A percentile compares a stretch with the other conserved stretches of the same genome.
Evolutionary conservation across 176 grass and related monocot species (phyloP).

Genomic region (Neostapfia colusana): DNA sequence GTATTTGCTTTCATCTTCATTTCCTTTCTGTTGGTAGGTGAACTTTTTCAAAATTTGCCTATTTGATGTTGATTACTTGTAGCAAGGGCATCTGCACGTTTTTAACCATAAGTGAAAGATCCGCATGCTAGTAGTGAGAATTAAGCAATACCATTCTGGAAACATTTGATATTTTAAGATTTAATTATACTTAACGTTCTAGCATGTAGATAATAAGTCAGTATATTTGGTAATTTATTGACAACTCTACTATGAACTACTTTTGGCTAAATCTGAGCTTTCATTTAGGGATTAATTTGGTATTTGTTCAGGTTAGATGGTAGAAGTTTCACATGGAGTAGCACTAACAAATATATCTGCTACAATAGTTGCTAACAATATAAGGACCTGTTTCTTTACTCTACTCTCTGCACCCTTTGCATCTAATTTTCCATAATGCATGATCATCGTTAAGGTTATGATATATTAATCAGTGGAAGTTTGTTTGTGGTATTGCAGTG

Average conservation of each 20-base stretch:
- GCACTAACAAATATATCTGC: neutral
- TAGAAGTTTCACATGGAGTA: slow-evolving; percentile 3
- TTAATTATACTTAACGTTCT: slow-evolving; percentile 12
- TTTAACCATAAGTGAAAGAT: neutral
- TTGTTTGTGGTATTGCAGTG: slow-evolving; percentile 60
- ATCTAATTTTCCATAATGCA: slow-evolving; percentile 14
- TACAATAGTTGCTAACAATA: neutral
- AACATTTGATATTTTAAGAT: slow-evolving; percentile 4
- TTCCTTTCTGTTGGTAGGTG: slow-evolving; percentile 78
- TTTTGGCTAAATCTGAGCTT: neutral
- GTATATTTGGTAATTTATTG: slow-evolving; percentile 10
- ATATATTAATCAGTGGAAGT: slow-evolving; percentile 25
- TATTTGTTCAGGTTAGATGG: neutral
- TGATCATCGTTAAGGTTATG: slow-evolving; percentile 3
- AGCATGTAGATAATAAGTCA: neutral
- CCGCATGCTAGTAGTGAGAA: neutral
- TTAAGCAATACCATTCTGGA: neutral
- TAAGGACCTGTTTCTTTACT: neutral
- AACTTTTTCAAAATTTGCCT: slow-evolving; percentile 12
- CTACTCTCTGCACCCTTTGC: neutral
- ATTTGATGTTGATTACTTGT: slow-evolving; percentile 36
- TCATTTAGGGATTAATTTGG: neutral
- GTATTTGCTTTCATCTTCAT: slow-evolving; percentile 87
- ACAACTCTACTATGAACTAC: neutral
- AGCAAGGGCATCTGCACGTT: neutral